Evolutionary conservation across 345 rosid species (phyloP).

Genomic region (Fremontodendron californicum): DNA sequence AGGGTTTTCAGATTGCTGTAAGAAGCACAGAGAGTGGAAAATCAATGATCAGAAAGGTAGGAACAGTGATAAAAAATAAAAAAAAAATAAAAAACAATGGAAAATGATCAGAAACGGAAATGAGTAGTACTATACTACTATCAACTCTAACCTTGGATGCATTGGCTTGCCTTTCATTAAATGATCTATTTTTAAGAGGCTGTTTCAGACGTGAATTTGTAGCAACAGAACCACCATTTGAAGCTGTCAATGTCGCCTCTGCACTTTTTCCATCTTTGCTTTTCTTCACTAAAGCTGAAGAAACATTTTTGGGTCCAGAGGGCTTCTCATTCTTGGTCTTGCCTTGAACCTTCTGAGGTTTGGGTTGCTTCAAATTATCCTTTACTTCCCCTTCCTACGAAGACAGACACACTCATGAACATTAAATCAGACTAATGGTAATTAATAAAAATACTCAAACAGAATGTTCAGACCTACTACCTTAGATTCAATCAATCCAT

Average conservation of each 20-base stretch:
- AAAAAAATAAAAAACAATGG: background rate
- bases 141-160: constrained; percentile 42
- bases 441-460: background rate
- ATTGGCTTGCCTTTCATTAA: constrained; percentile 44
- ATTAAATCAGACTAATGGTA: constrained; percentile 2
- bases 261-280: constrained; percentile 40
- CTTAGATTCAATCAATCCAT: constrained; percentile 38
- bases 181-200: constrained; percentile 46
- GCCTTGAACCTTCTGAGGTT: constrained; percentile 40
- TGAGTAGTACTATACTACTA: background rate
- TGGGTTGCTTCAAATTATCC: constrained; percentile 30
- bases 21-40: constrained; percentile 25
- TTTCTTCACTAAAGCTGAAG: constrained; percentile 44
- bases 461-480: constrained; percentile 25
- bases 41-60: constrained; percentile 27
- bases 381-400: constrained; percentile 44
- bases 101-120: constrained; percentile 1
- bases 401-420: constrained; percentile 4
- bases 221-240: constrained; percentile 53
- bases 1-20: constrained; percentile 56
- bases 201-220: constrained; percentile 37
- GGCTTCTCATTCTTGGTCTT: constrained; percentile 51
- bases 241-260: constrained; percentile 26
- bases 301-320: constrained; percentile 33
- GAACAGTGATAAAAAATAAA: background rate